Evolutionary conservation across 176 grass and related monocot species (phyloP).

Genomic region (Thinopyrum elongatum): DNA sequence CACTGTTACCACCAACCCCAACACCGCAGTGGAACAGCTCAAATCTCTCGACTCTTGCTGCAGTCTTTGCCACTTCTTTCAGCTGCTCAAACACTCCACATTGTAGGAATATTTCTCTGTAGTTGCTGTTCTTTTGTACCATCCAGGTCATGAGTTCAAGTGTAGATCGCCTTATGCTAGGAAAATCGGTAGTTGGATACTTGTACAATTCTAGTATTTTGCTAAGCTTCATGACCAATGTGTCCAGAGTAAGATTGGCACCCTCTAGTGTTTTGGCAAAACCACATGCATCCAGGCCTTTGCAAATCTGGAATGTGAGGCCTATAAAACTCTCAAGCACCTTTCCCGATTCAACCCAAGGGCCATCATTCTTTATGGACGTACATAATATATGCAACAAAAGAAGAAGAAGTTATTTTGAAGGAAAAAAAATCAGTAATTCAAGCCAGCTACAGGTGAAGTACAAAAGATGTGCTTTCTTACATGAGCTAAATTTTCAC

Average conservation of each 20-base stretch:
- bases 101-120: constrained; percentile 9
- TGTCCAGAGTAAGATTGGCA: background rate
- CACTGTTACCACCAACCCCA: background rate
- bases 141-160: constrained; percentile 33
- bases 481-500: background rate
- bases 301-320: constrained; percentile 14
- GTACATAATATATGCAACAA: background rate
- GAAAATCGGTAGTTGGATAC: constrained; percentile 22
- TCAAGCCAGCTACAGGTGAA: background rate
- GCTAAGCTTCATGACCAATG: constrained; percentile 6
- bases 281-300: background rate
- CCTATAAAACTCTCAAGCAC: constrained; percentile 29
- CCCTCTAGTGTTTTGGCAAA: background rate
- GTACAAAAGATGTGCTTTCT: constrained; percentile 3
- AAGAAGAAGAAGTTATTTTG: background rate
- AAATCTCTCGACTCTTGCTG: constrained; percentile 23
- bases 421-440: background rate
- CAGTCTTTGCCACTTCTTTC: constrained; percentile 14
- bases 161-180: constrained; percentile 28
- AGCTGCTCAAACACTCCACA: constrained; percentile 31
- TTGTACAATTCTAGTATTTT: constrained; percentile 19
- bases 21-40: background rate
- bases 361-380: background rate
- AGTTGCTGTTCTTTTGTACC: background rate
- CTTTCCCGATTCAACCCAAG: constrained; percentile 13